Base-by-base conservation (phyloP, 2,329 filamentous ascomycete genomes). In the Tetracladium maxilliforme region DNA sequence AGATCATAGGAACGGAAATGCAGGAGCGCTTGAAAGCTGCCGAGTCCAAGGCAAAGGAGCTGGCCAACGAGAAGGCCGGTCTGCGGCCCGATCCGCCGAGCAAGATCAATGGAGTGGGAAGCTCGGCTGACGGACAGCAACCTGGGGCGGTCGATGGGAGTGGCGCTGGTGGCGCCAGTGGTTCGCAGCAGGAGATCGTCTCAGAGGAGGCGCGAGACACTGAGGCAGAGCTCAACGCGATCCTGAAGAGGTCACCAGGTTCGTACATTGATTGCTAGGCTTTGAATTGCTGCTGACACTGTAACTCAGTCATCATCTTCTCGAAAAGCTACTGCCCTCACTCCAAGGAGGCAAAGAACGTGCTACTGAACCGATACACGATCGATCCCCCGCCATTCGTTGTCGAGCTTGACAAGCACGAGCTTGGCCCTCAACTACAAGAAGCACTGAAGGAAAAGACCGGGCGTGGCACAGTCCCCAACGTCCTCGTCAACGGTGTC, bases 241-340 rank as follows among this genome's bases (percentile, higher is more conserved):
- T 95, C 24, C 51, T 95, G 35, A 90, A 86, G 56, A 77, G 73
- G 43, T 73, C 81, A 4, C 84, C 87, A 10, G 75, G 83, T 92
- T 68, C 37, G 68, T 56, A 23, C 18, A 13, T 23, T 14, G 15
- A n/a, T 16, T 17, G 17, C 19, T 14, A 15, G 10, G 28, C 9
- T 19, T 26, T 21, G 22, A 14, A 10, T 21, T 16, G 23, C 11
- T 6, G 21, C 37, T 25, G 10, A 28, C 21, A 8, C 27, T 28
- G 22, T 21, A 10, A 4, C 9, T 15, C 36, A 90, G 83, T 95
- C 31, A 80, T 94, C 47, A 82, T 98, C 40, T 95, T 95, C 57
- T 93, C 84, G 35, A 95, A 98, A 52, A 70, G 79, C 2, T 93
- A 87, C 54, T 98, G 90, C 50, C 83, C 79, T 1, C 76, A 69